These are phyloP conservation scores for Nicotiana noctiflora DNA, from an alignment of 257 asterid species.

Conservation along the genomic window DNA sequence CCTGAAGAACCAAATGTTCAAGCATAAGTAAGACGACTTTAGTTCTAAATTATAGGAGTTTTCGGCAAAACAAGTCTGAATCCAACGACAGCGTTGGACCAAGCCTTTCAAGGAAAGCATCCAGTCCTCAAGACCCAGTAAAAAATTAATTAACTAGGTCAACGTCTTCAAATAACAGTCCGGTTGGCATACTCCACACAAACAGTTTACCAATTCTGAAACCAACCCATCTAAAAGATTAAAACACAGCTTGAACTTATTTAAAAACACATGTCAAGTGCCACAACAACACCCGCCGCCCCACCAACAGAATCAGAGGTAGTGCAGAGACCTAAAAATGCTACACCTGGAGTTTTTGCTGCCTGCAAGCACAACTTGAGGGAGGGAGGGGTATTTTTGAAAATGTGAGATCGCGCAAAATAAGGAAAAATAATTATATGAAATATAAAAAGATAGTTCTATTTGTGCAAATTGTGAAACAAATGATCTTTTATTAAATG, in stretches of 20 bases:
- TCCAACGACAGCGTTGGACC: background rate
- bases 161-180: background rate
- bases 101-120: background rate
- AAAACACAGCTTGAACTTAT: background rate
- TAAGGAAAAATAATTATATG: background rate
- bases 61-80: background rate
- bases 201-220: background rate
- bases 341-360: background rate
- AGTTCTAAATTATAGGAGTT: background rate
- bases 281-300: background rate
- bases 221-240: background rate
- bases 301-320: background rate
- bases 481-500: background rate
- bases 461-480: background rate
- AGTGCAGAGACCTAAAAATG: background rate
- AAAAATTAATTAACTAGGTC: background rate
- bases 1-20: conserved; percentile 39
- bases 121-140: background rate
- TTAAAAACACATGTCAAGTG: background rate
- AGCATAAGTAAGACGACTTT: conserved; percentile 7
- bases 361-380: background rate
- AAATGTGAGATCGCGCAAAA: background rate
- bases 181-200: background rate
- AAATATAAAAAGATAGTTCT: background rate
- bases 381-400: background rate